Evolutionary conservation across 345 rosid species (phyloP).

Genomic region (Citrus glauca): DNA sequence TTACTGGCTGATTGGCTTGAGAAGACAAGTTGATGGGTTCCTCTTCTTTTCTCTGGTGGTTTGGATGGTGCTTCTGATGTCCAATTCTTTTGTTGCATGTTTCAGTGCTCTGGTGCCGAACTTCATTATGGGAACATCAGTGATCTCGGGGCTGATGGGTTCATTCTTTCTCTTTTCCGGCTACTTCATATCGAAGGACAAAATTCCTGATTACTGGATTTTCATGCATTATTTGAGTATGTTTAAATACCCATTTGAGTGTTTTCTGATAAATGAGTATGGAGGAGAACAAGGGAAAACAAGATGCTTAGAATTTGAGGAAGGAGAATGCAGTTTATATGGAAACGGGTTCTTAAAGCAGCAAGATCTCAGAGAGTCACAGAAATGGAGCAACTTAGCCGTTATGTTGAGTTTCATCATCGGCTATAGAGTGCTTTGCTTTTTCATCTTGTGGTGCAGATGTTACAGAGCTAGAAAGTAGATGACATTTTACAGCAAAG

Average conservation of each 20-base stretch:
- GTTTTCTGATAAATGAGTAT: constrained; percentile 71
- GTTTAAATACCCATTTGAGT: constrained; percentile 85
- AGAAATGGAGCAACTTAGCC: constrained; percentile 74
- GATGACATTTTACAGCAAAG: constrained; percentile 4
- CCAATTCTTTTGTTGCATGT: constrained; percentile 86
- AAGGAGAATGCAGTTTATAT: constrained; percentile 34
- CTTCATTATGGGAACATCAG: constrained; percentile 91
- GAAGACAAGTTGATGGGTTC: constrained; percentile 52
- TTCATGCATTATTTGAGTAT: constrained; percentile 84
- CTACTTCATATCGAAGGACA: constrained; percentile 64
- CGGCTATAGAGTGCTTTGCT: constrained; percentile 72
- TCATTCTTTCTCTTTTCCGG: constrained; percentile 94
- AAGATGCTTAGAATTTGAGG: constrained; percentile 35
- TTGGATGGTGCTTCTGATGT: constrained; percentile 74
- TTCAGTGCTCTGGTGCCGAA: constrained; percentile 92
- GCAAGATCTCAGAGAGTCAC: constrained; percentile 52
- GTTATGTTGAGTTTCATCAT: constrained; percentile 70
- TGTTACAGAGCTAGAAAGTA: constrained; percentile 55
- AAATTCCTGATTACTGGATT: constrained; percentile 73
- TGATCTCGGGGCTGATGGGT: constrained; percentile 84
- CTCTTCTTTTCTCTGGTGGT: constrained; percentile 69
- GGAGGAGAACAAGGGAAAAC: constrained; percentile 47
- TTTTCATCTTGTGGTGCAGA: constrained; percentile 68
- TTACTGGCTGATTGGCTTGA: constrained; percentile 82
- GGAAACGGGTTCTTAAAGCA: constrained; percentile 53